These are phyloP conservation scores for Phytopythium sindhum DNA, from an alignment of 352 stramenopile genomes.

Conservation along the genomic window DNA sequence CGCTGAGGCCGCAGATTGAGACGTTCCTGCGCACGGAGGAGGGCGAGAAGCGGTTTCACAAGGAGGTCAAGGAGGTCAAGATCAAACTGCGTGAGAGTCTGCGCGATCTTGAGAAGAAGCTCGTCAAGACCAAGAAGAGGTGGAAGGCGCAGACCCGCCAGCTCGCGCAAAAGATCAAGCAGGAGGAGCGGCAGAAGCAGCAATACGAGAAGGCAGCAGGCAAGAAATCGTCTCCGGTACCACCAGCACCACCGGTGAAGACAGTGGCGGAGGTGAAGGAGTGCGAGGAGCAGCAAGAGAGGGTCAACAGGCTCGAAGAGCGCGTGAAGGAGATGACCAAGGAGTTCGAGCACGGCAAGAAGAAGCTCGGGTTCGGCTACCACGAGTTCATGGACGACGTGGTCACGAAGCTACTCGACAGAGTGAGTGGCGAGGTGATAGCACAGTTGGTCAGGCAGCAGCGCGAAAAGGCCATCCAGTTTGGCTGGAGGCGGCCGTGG, in stretches of 20 bases:
- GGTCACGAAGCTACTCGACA: slow-evolving; percentile 48
- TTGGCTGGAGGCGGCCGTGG: slow-evolving; percentile 60
- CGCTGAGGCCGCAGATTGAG: slow-evolving; percentile 53
- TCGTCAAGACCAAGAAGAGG: slow-evolving; percentile 24
- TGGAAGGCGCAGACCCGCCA: slow-evolving; percentile 18
- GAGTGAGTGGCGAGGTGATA: slow-evolving; percentile 41
- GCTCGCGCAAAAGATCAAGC: slow-evolving; percentile 17
- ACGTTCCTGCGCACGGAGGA: slow-evolving; percentile 54
- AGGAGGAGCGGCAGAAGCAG: slow-evolving; percentile 21
- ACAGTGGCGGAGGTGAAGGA: slow-evolving; percentile 38
- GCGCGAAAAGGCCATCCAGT: slow-evolving; percentile 52
- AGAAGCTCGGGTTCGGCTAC: slow-evolving; percentile 47
- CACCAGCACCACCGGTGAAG: slow-evolving; percentile 8
- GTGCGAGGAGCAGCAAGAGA: slow-evolving; percentile 29
- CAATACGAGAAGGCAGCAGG: slow-evolving; percentile 14
- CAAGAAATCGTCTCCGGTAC: slow-evolving; percentile 6
- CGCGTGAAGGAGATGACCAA: slow-evolving; percentile 34
- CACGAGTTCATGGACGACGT: slow-evolving; percentile 57
- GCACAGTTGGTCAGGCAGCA: slow-evolving; percentile 60
- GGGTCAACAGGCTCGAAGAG: slow-evolving; percentile 30
- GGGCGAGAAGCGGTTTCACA: slow-evolving; percentile 62
- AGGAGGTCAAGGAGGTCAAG: slow-evolving; percentile 50
- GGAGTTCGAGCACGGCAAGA: slow-evolving; percentile 42
- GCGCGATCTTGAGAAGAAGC: slow-evolving; percentile 33
- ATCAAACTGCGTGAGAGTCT: slow-evolving; percentile 34